Conservation (phyloP, 2,329 filamentous ascomycete species). For the Fusarium avenaceum region DNA sequence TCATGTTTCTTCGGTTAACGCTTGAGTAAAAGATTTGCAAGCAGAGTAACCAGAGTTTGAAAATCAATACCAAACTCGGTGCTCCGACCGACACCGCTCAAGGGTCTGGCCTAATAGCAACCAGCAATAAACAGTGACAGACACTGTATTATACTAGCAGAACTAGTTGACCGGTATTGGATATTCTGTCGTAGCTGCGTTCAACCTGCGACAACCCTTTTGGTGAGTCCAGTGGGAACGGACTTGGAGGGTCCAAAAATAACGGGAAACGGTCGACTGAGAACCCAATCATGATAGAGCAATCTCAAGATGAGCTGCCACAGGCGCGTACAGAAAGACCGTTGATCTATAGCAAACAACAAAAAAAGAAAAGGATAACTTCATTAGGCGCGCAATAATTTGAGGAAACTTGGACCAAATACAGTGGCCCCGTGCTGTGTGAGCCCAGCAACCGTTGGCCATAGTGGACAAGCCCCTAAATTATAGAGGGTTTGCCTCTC, state of each 20-base stretch:
- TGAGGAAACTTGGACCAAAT: background rate
- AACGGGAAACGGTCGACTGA: slow-evolving; percentile 19
- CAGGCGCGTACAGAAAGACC: slow-evolving; percentile 11
- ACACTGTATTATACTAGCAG: slow-evolving; percentile 34
- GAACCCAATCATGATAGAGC: slow-evolving; percentile 23
- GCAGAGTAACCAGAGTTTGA: slow-evolving; percentile 22
- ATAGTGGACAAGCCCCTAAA: slow-evolving; percentile 26
- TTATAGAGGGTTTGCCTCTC: slow-evolving; percentile 22
- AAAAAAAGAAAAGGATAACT: slow-evolving; percentile 5
- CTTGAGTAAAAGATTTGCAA: slow-evolving; percentile 37
- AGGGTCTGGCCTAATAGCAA: slow-evolving; percentile 5
- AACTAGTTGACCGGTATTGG: slow-evolving; percentile 8
- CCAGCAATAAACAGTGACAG: slow-evolving; percentile 19
- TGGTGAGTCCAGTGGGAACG: slow-evolving; percentile 2
- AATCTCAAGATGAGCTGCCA: slow-evolving; percentile 15
- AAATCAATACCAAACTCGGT: slow-evolving; percentile 40
- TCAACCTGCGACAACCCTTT: slow-evolving; percentile 31
- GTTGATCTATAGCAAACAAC: slow-evolving; percentile 23
- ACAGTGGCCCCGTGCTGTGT: slow-evolving; percentile 12
- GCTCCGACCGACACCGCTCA: slow-evolving; percentile 39
- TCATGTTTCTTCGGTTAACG: slow-evolving; percentile 24
- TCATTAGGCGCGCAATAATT: slow-evolving; percentile 8
- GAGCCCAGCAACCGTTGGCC: slow-evolving; percentile 11
- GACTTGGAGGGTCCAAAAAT: slow-evolving; percentile 23
- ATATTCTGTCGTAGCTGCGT: slow-evolving; percentile 27